These are phyloP conservation scores for Laburnicola sp. DNA, from an alignment of 2,329 filamentous ascomycete genomes.

Conservation along the genomic window DNA sequence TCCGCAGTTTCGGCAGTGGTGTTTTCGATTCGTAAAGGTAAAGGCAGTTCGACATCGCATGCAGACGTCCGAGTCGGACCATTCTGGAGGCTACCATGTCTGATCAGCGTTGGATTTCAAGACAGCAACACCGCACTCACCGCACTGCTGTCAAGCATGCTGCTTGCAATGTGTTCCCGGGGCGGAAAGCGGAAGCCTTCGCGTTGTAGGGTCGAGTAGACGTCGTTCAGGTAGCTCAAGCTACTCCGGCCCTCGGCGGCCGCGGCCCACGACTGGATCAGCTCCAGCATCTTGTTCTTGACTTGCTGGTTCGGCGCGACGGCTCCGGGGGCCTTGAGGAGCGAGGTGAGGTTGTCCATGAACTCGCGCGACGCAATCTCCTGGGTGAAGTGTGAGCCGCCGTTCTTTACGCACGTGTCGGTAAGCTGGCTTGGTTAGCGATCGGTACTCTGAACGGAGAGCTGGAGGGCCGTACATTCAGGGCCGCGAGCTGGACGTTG, in stretches of 20 bases:
- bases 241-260: constrained; percentile 85
- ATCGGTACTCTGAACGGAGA: neutral
- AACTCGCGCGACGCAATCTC: constrained; percentile 98
- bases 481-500: constrained; percentile 91
- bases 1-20: constrained; percentile 96
- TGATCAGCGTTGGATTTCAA: constrained; percentile 12
- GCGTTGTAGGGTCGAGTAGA: constrained; percentile 77
- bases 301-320: constrained; percentile 82
- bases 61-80: constrained; percentile 96
- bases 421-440: constrained; percentile 65
- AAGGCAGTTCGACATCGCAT: constrained; percentile 96
- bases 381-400: constrained; percentile 88
- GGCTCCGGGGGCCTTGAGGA: constrained; percentile 77
- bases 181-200: constrained; percentile 92
- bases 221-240: constrained; percentile 82
- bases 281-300: constrained; percentile 83
- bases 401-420: constrained; percentile 98
- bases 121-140: constrained; percentile 57
- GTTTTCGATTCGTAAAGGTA: constrained; percentile 97
- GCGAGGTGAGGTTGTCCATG: constrained; percentile 92
- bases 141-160: constrained; percentile 95
- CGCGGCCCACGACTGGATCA: constrained; percentile 91
- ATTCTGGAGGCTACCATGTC: constrained; percentile 77
- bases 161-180: constrained; percentile 82
- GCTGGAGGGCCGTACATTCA: constrained; percentile 68